Evolutionary conservation across 441 rosid genomes (phyloP), one percentile per base, ranked within the genome.

Genomic region (Flueggea neowawraea): DNA sequence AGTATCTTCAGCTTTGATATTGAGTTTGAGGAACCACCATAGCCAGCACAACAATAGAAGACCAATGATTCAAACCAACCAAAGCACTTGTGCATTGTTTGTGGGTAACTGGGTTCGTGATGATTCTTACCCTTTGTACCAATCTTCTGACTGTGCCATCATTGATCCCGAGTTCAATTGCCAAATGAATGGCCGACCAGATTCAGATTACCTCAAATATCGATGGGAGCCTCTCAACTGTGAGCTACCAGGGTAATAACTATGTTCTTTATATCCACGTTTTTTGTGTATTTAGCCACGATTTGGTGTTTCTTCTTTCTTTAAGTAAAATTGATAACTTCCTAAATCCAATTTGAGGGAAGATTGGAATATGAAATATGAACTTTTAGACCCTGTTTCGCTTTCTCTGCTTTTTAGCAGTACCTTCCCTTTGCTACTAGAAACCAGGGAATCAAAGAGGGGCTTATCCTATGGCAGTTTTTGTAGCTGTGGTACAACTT

Each of bases 221-320:
- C 81, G 91, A 64, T 94, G 99, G 99, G 71, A 79, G 69, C 97
- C 99, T 12, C 80, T 89, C 47, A 76, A 86, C 69, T 94, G 99
- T 63, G 79, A 84, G 69, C 88, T 94, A 39, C 97, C 96, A 5
- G 87, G 98, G 96, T 91, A 71, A 65, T 22, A 12, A 3, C 50
- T 36, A 36, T 36, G 9, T 8, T 36, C 41, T 36, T n/a, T n/a
- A n/a, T n/a, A n/a, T n/a, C n/a, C n/a, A n/a, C n/a, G n/a, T n/a
- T n/a, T n/a, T n/a, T n/a, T 3, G 6, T 33, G 39, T 33, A 3
- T 33, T n/a, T n/a, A n/a, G n/a, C n/a, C n/a, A 33, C 4, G 39
- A 33, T 33, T 4, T 4, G 39, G 39, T 33, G 39, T 33, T 33
- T 33, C 39, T 33, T 33, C 39, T 33, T 33, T 6, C 39, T 3